phyloP scores from a whole-genome alignment of 495 filamentous ascomycete genomes.

The Penicillium antarcticum region DNA sequence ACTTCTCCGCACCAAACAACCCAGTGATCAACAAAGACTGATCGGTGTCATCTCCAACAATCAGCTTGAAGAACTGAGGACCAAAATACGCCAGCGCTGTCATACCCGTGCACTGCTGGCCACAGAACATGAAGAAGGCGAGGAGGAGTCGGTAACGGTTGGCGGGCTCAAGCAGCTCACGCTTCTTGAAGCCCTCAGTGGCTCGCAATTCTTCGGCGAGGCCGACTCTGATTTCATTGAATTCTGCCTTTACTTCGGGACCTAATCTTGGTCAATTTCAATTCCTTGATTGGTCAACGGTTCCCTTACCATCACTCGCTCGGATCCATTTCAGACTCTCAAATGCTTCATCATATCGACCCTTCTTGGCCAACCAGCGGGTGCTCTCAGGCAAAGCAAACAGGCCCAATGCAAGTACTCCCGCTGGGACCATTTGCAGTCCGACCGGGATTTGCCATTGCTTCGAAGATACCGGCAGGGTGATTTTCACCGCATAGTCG shows the following conservation, averaged over 20 bases:
- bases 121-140: conserved; percentile 36
- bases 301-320: conserved; percentile 31
- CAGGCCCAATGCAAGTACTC: conserved; percentile 43
- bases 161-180: conserved; percentile 39
- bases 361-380: conserved; percentile 50
- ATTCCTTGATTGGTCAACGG: no score
- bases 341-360: conserved; percentile 47
- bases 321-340: conserved; percentile 47
- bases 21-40: conserved; percentile 42
- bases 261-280: background rate
- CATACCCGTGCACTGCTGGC: conserved; percentile 42
- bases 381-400: conserved; percentile 46
- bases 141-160: conserved; percentile 42
- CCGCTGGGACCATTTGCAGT: conserved; percentile 47
- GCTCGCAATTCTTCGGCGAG: conserved; percentile 39
- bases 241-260: conserved; percentile 38
- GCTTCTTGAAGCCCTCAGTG: conserved; percentile 43
- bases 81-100: conserved; percentile 45
- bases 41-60: conserved; percentile 39
- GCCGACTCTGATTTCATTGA: conserved; percentile 42
- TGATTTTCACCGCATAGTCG: conserved; percentile 44
- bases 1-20: conserved; percentile 50
- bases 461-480: conserved; percentile 26
- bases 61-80: conserved; percentile 46
- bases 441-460: conserved; percentile 57